Evolutionary conservation across 805 yeast genomes (phyloP).

Genomic region (Jamesozyma jinghongensis): DNA sequence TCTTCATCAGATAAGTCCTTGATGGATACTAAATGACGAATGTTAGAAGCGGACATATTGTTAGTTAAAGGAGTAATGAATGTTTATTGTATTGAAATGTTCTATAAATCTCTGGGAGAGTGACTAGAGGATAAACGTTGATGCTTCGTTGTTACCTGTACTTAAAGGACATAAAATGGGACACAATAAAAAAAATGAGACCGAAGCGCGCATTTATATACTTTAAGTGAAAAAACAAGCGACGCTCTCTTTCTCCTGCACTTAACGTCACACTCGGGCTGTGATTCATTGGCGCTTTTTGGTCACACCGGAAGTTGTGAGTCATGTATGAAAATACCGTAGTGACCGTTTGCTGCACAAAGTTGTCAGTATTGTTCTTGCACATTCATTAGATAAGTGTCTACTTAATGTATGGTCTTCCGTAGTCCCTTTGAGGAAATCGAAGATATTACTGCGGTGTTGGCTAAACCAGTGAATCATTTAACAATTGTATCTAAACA

Average conservation of each 20-base stretch:
- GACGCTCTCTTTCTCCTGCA: conserved; percentile 7
- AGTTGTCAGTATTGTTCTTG: no score
- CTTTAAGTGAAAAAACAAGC: conserved; percentile 15
- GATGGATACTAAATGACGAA: conserved; percentile 73
- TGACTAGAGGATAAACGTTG: no score
- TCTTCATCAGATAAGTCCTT: conserved; percentile 69
- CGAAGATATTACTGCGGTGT: no score
- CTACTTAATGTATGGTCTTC: background rate
- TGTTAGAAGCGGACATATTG: conserved; percentile 2
- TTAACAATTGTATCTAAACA: conserved; percentile 18
- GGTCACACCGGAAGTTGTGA: background rate
- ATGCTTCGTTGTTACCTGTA: conserved; percentile 24
- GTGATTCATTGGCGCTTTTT: no score
- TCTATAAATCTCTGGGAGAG: no score
- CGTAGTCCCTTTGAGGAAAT: no score
- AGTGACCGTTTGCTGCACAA: no score
- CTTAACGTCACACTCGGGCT: conserved; percentile 1
- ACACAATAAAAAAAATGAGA: conserved; percentile 1
- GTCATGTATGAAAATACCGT: no score
- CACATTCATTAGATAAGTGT: background rate
- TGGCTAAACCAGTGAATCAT: conserved; percentile 1
- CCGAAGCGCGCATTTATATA: conserved; percentile 2
- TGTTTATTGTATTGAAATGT: no score
- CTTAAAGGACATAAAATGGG: conserved; percentile 19
- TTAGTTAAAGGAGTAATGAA: background rate